These are phyloP conservation scores for Cyclostephanos tholiformis DNA, from an alignment of 108 stramenopile species.

Conservation along the genomic window DNA sequence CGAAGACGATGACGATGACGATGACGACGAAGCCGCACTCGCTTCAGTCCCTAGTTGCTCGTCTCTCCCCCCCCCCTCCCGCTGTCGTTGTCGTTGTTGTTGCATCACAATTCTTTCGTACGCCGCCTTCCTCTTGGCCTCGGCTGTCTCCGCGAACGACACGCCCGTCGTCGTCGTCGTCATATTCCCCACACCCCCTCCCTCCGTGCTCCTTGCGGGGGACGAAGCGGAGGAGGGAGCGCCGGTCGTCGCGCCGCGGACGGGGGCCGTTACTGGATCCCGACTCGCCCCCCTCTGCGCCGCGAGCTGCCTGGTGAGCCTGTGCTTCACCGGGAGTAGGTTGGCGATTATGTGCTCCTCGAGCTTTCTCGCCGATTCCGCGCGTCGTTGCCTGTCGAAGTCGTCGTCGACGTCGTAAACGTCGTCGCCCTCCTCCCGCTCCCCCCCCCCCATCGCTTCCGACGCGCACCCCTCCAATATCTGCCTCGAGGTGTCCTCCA, in stretches of 20 bases:
- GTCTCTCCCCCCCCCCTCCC: not conserved
- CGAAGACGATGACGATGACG: not conserved
- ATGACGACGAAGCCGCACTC: too few species aligned
- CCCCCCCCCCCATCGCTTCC: constrained; percentile 44
- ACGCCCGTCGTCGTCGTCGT: constrained; percentile 22
- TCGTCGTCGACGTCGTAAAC: constrained; percentile 27
- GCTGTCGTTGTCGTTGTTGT: not conserved
- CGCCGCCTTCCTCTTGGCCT: constrained; percentile 61
- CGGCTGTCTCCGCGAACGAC: constrained; percentile 71
- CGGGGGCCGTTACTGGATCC: constrained; percentile 75
- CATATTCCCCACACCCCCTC: constrained; percentile 7
- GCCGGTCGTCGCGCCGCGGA: constrained; percentile 20
- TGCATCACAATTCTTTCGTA: constrained; percentile 45
- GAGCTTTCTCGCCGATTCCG: constrained; percentile 77
- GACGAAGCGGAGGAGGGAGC: constrained; percentile 61
- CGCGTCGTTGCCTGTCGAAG: constrained; percentile 20
- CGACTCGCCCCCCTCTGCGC: constrained; percentile 84
- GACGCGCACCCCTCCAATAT: constrained; percentile 63
- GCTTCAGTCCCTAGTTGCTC: too few species aligned
- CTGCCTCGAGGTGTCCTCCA: constrained; percentile 81
- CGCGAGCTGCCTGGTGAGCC: constrained; percentile 79
- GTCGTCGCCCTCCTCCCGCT: not conserved
- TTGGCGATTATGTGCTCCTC: constrained; percentile 89
- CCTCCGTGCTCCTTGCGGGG: constrained; percentile 46
- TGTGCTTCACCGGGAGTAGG: constrained; percentile 80